phyloP scores from a whole-genome alignment of 495 filamentous ascomycete genomes.

The Thermothielavioides terrestris region DNA sequence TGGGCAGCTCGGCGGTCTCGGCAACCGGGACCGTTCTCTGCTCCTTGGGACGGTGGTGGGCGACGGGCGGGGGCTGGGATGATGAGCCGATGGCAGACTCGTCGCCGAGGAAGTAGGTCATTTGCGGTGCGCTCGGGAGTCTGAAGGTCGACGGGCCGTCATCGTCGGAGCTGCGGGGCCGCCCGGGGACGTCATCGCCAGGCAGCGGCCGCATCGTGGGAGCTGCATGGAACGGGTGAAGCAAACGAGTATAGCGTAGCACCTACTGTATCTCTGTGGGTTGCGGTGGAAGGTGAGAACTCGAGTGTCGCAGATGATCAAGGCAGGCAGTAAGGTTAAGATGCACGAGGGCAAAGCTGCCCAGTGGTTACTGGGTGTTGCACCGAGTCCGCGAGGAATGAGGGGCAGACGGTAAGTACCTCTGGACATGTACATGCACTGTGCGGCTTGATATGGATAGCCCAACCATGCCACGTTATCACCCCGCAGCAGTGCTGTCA shows the following conservation, averaged over 20 bases:
- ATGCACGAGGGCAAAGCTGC: too few species aligned
- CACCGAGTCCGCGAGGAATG: too few species aligned
- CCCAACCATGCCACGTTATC: background rate
- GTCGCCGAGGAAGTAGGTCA: constrained; percentile 50
- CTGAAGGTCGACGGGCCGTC: constrained; percentile 21
- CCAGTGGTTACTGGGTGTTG: too few species aligned
- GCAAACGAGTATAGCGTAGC: too few species aligned
- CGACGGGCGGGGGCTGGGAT: constrained; percentile 3
- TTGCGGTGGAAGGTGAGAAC: too few species aligned
- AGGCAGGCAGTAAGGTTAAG: too few species aligned
- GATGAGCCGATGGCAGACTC: constrained; percentile 44
- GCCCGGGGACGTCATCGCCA: constrained; percentile 22
- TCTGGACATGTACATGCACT: background rate
- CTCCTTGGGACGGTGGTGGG: constrained; percentile 28
- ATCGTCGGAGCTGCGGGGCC: constrained; percentile 19
- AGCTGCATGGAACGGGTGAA: background rate
- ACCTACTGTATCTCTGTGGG: too few species aligned
- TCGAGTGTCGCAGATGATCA: too few species aligned
- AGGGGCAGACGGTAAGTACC: background rate
- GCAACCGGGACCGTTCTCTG: constrained; percentile 1
- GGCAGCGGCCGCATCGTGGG: constrained; percentile 21
- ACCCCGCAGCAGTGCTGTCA: background rate
- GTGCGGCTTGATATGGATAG: background rate
- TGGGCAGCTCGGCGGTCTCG: background rate
- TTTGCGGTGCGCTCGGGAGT: constrained; percentile 31